Conservation (phyloP, 2,329 filamentous ascomycete species). For the Chaetomiaceae sp. region DNA sequence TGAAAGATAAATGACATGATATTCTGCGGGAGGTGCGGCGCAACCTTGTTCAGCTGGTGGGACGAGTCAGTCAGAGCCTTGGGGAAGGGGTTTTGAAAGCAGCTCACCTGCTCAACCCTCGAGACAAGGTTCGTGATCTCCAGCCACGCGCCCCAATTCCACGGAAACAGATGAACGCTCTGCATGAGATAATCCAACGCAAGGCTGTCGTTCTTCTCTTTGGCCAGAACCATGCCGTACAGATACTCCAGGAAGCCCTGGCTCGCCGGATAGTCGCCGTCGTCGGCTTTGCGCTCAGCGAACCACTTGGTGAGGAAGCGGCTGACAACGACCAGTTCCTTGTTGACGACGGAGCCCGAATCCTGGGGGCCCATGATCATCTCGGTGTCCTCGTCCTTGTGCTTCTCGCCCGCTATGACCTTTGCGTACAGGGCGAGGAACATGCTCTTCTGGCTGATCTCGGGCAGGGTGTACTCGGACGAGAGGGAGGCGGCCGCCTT, state of each 20-base stretch:
- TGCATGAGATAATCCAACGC: conserved; percentile 83
- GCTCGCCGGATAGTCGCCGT: conserved; percentile 57
- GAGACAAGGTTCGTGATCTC: conserved; percentile 80
- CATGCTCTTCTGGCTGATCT: conserved; percentile 81
- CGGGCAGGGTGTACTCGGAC: conserved; percentile 40
- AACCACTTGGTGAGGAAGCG: conserved; percentile 80
- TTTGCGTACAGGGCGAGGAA: conserved; percentile 92
- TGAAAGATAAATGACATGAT: conserved; percentile 94
- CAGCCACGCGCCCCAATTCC: conserved; percentile 97
- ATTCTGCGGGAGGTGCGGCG: conserved; percentile 74
- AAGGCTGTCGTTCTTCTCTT: conserved; percentile 81
- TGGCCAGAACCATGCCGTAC: conserved; percentile 86
- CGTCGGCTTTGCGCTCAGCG: conserved; percentile 54
- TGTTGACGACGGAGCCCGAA: conserved; percentile 77
- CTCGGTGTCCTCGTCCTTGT: conserved; percentile 92
- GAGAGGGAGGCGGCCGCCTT: conserved; percentile 14
- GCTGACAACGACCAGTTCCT: conserved; percentile 73
- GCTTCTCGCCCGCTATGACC: conserved; percentile 89
- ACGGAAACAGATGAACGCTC: conserved; percentile 84
- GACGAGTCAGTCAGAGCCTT: conserved; percentile 28
- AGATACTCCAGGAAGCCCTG: conserved; percentile 94
- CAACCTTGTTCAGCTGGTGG: conserved; percentile 63
- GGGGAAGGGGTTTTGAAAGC: neutral
- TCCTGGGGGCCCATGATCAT: conserved; percentile 96
- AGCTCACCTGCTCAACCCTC: conserved; percentile 71